Base-by-base conservation (phyloP, 495 filamentous ascomycete genomes). In the Trichoderma virens region DNA sequence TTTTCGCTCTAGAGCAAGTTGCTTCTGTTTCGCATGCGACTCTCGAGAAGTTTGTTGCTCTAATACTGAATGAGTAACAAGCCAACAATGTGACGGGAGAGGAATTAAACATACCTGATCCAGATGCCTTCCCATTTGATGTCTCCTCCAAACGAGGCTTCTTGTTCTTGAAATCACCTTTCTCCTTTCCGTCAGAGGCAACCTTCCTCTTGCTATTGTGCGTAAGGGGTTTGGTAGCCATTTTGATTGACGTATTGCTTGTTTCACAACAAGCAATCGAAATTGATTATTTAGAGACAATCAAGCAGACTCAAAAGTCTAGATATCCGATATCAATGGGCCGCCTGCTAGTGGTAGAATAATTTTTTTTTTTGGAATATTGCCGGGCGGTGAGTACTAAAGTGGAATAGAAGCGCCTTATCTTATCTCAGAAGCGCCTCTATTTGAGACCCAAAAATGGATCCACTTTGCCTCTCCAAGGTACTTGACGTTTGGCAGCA, bases 1-100 rank as follows among this genome's bases (percentile, higher is more conserved):
- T 81, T 93, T 98, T 69, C 95, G 90, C 72, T 97, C 92, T 71
- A 87, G 87, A 43, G 84, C 86, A 38, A 96, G 82, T 63, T 87
- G 89, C 70, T 92, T 97, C 74, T 99, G 95, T 74, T 97, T 96
- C 28, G 85, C 85, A 72, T 98, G 94, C 18, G 91, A 85, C 79
- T 97, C 93, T 70, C 85, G 86, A 3, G 93, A 96, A 31, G 74
- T 79, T 69, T 76, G n/a, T n/a, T n/a, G 63, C 14, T 43, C 56
- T 47, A 18, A 31, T 35, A 30, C 14, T 11, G 13, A 32, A 70
- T 65, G 68, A 69, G 56, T 11, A 65, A 59, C 31, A n/a, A 35
- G 31, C 13, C 16, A 27, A 9, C 34, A 27, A 13, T 35, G 32
- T 4, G 16, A 38, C 16, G 30, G 31, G 34, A 2, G 14, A 5